Conservation (phyloP, 257 asterid genomes). For the Galeopsis tetrahit region DNA sequence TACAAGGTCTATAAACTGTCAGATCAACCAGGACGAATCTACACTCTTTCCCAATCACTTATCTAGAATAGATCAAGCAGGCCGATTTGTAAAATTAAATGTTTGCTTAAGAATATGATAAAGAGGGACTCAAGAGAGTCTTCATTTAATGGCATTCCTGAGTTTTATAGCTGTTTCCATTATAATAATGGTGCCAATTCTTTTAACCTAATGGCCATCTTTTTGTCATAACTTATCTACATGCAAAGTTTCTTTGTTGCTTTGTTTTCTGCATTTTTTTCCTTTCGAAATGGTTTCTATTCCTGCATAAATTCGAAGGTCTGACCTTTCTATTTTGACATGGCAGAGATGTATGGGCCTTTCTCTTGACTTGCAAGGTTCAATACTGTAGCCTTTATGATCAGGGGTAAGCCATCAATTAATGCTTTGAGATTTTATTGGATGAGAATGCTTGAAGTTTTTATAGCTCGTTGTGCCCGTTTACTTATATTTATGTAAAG, state of each 20-base stretch:
- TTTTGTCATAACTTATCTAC: not conserved
- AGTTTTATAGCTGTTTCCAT: not conserved
- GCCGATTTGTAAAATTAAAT: not conserved
- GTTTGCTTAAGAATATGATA: constrained; percentile 3
- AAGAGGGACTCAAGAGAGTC: not conserved
- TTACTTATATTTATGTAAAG: not conserved
- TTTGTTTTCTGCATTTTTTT: not conserved
- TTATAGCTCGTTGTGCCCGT: not conserved
- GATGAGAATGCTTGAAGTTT: constrained; percentile 5
- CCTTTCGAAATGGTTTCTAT: constrained; percentile 2
- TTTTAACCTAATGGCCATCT: not conserved
- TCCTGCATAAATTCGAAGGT: constrained; percentile 14
- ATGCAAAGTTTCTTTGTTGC: constrained; percentile 8
- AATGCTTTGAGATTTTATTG: constrained; percentile 11
- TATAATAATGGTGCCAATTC: not conserved
- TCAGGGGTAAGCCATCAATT: constrained; percentile 61
- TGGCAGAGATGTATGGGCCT: constrained; percentile 85
- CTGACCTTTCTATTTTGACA: constrained; percentile 31
- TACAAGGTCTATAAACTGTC: not conserved
- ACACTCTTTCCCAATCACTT: not conserved
- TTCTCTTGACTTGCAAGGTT: constrained; percentile 83
- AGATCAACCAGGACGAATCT: not conserved
- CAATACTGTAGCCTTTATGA: constrained; percentile 81
- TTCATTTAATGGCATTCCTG: not conserved
- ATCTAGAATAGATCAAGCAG: not conserved